A percentile compares a stretch with the other conserved stretches of the same genome.
These are phyloP conservation scores for Penstemon newberryi DNA, from an alignment of 257 asterid genomes.

Conservation along the genomic window DNA sequence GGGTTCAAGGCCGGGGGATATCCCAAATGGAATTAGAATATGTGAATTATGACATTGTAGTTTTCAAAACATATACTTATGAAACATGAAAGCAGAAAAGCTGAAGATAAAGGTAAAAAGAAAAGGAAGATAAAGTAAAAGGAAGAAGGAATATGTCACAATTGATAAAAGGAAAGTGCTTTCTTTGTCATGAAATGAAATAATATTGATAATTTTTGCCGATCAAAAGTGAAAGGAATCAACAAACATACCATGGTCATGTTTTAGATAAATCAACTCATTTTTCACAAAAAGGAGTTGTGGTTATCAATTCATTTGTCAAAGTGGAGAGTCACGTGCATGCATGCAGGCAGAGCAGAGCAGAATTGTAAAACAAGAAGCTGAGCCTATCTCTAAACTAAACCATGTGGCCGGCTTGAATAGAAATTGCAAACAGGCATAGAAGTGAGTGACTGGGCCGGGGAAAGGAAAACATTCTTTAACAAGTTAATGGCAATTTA, in stretches of 20 bases:
- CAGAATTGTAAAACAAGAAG: background rate
- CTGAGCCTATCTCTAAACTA: too few species aligned
- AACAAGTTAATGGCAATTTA: too few species aligned
- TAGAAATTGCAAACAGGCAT: too few species aligned
- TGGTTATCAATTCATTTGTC: background rate
- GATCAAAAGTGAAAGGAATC: conserved; percentile 40
- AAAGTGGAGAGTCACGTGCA: background rate
- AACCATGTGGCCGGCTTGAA: too few species aligned
- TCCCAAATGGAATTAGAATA: background rate
- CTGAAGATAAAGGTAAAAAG: conserved; percentile 22
- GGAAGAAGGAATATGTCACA: conserved; percentile 45
- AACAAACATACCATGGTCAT: background rate
- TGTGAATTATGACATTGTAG: conserved; percentile 16
- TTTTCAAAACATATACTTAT: conserved; percentile 11
- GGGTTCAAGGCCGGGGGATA: background rate
- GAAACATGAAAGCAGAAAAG: conserved; percentile 27
- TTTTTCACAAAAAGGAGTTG: too few species aligned
- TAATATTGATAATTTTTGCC: conserved; percentile 41
- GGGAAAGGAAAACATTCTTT: too few species aligned
- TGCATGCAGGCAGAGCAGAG: background rate
- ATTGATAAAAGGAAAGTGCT: conserved; percentile 48
- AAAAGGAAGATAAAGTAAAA: conserved; percentile 41
- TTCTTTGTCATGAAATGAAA: conserved; percentile 67
- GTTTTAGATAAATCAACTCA: too few species aligned
- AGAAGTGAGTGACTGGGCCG: too few species aligned